These are phyloP conservation scores for Coniochaeta sp. DNA, from an alignment of 2,329 filamentous ascomycete genomes.

Conservation along the genomic window DNA sequence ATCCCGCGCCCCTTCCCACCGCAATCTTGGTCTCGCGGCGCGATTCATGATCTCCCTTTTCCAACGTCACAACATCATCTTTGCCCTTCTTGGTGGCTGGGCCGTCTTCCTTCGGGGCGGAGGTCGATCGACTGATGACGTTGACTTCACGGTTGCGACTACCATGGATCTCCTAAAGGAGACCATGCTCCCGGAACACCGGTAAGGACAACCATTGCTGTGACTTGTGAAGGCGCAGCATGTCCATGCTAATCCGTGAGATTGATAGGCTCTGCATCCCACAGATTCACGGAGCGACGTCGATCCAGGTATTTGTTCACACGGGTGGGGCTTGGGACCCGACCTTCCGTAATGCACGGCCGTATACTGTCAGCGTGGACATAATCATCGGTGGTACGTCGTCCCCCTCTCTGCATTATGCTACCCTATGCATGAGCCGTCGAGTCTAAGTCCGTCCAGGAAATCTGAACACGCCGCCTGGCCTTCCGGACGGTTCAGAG, in stretches of 20 bases:
- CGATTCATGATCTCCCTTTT: constrained; percentile 7
- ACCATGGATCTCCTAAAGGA: constrained; percentile 5
- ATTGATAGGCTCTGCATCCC: constrained; percentile 7
- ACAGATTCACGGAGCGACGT: constrained; percentile 4
- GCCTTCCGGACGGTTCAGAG: constrained; percentile 7
- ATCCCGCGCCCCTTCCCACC: constrained; percentile 1
- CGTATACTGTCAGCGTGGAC: constrained; percentile 7
- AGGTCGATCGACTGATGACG: constrained; percentile 4
- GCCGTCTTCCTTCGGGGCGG: constrained; percentile 9
- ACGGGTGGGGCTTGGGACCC: constrained; percentile 9
- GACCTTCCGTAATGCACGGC: neutral
- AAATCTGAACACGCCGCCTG: constrained; percentile 7
- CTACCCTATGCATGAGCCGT: neutral
- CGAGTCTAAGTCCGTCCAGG: constrained; percentile 2
- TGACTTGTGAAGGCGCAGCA: neutral
- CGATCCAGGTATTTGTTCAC: constrained; percentile 9
- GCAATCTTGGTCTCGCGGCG: neutral
- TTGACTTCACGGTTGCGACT: constrained; percentile 7
- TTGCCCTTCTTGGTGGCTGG: constrained; percentile 11
- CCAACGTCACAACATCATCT: constrained; percentile 4
- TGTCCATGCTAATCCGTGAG: neutral
- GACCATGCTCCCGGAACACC: constrained; percentile 1
- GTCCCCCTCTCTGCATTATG: neutral
- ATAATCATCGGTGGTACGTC: constrained; percentile 8
- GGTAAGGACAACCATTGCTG: constrained; percentile 2